Evolutionary conservation across 768 basidiomycete species (phyloP), one percentile per base, ranked within the genome.

Genomic region (Mycena latifolia): DNA sequence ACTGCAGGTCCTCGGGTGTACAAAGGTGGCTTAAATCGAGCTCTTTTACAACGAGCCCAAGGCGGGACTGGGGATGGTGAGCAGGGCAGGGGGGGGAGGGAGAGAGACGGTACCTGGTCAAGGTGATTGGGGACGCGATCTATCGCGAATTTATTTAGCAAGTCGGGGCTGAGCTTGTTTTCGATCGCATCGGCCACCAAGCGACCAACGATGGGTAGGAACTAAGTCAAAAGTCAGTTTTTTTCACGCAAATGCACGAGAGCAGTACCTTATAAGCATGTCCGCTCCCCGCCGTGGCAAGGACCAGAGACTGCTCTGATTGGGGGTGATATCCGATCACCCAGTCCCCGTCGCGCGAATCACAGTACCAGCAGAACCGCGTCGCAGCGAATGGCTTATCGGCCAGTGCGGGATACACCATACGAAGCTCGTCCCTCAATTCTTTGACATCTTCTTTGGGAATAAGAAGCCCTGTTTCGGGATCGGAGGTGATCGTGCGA

Each of bases 361-460:
- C 96, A 25, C 91, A 91, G 75, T 98, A 94, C 96, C 96, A 98
- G 79, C 96, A 99, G 67, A 99, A 76, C 64, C 96, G 80, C 14
- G 95, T 96, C 9, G 81, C 81, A 31, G 78, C 74, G 73, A 95
- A 92, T 0, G 92, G 86, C 75, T 89, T 92, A 69, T 87, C 78
- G 7, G 88, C 92, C 48, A 99, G 83, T 54, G 88, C 88, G 27
- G 96, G 97, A 77, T 92, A 96, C 27, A 95, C 79, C 33, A 77
- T 74, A 22, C 78, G 74, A 14, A 97, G 76, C 12, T 81, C 77
- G 3, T 75, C 75, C 43, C 93, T 82, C 58, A 97, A 73, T 57
- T 75, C 75, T 41, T 77, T 73, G 3, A 92, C 75, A 52, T 82
- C 83, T 10, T 77, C 75, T 60, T 78, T 84, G 0, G 97, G 95